Base-by-base conservation (phyloP, 805 yeast species). In the Yamadazyma olivae region DNA sequence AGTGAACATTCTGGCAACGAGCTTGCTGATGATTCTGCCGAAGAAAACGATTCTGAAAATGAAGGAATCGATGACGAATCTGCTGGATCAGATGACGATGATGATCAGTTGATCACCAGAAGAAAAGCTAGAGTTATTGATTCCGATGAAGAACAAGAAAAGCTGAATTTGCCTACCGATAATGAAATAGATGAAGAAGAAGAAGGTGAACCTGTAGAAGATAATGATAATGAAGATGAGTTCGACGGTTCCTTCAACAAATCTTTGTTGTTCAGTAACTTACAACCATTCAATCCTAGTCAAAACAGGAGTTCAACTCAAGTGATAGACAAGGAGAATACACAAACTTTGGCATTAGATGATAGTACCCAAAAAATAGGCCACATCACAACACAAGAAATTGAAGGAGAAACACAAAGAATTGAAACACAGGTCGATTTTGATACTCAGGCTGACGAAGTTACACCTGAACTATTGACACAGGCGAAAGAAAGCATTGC, bases 401-500 rank as follows among this genome's bases (percentile, higher is more conserved):
- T 7, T 6, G 9, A 7, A 13, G 19, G 21, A 19, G 20, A 21
- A 22, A 30, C 25, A n/a, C 43, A 39, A 28, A 17, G 9, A n/a
- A 23, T 21, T 17, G 22, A 14, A 17, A 32, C 24, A 18, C 32
- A 19, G 14, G 13, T 33, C 9, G 30, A 35, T 4, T 31, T 21
- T 7, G 20, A 32, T 9, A 20, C 25, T 26, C 25, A 10, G 9
- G 34, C 19, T 17, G 38, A 35, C 3, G 53, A 47, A 2, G 52
- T 60, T 30, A 45, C 55, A 12, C 60, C 59, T 7, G 41, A 44
- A 17, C 49, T 45, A 12, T 48, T 62, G 1, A 44, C 38, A 21
- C 39, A 36, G 6, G 68, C 63, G 9, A 44, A 58, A 10, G 44
- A 47, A 29, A 32, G 38, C 17, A 48, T 61, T 16, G 40, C 48